A percentile compares a stretch with the other conserved stretches of the same genome.
These are phyloP conservation scores for Pyrenula aspistea DNA, from an alignment of 495 filamentous ascomycete species.

Conservation along the genomic window DNA sequence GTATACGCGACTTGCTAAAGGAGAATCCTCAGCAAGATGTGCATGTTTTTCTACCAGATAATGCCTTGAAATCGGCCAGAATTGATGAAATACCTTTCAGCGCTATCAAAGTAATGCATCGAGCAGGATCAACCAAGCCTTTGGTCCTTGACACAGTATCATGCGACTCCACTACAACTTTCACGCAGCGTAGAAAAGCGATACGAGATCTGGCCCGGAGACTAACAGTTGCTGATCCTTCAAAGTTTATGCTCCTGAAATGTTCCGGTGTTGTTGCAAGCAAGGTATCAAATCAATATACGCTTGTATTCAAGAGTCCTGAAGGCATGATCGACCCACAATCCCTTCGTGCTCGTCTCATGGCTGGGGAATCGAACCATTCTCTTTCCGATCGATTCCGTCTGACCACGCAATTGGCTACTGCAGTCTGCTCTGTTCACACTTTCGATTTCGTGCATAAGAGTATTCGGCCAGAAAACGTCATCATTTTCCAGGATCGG, in stretches of 20 bases:
- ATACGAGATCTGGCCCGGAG: slow-evolving; percentile 26
- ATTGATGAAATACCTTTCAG: slow-evolving; percentile 4
- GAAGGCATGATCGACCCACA: slow-evolving; percentile 3
- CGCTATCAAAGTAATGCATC: slow-evolving; percentile 2
- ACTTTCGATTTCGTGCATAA: slow-evolving; percentile 40
- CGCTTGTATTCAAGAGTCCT: slow-evolving; percentile 12
- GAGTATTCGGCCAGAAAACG: slow-evolving; percentile 37
- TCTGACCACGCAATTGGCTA: slow-evolving; percentile 27
- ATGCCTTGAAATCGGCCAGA: not conserved
- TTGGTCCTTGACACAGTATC: not conserved
- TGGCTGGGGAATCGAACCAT: not conserved
- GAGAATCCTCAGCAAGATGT: slow-evolving; percentile 2
- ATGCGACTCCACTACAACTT: slow-evolving; percentile 1
- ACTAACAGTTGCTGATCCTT: slow-evolving; percentile 21
- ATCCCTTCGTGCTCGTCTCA: slow-evolving; percentile 12
- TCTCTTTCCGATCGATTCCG: slow-evolving; percentile 11
- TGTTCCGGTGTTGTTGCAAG: slow-evolving; percentile 24
- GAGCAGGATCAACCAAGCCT: not conserved
- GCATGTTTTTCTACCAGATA: slow-evolving; percentile 8
- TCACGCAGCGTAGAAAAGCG: slow-evolving; percentile 13
- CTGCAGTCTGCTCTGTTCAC: slow-evolving; percentile 33
- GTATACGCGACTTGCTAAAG: not conserved
- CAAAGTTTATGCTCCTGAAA: slow-evolving; percentile 33
- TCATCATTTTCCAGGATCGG: slow-evolving; percentile 24
- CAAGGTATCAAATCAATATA: not conserved